Evolutionary conservation across 192 early-diverging fungal species (phyloP), one percentile per base, ranked within the genome.

Genomic region (Backusella tuberculispora): DNA sequence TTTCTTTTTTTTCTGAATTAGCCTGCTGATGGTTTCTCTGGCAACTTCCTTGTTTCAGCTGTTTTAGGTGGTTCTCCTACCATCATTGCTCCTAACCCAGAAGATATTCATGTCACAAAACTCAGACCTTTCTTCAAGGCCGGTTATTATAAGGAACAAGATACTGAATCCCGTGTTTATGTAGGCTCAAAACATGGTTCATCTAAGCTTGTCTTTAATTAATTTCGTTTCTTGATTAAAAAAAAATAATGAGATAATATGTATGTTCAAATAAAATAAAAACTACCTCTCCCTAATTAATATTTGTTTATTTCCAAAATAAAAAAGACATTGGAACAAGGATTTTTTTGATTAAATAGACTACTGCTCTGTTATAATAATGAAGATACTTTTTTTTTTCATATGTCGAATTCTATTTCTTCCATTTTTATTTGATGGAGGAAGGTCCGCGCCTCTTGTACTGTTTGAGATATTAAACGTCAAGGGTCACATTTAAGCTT

Each of bases 51-150:
- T 42, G 63, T 75, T 29, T 42, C 60, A 43, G 17, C 66, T 38
- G 1, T 71, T 2, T 46, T 65, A 24, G 60, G 69, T 45, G 60
- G 44, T 17, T 42, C 41, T 17, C 68, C 73, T 24, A 71, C 34
- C 9, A 50, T 79, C 47, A 21, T 26, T 29, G 78, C 78, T 41
- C 73, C 78, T n/a, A 44, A 79, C n/a, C 78, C 74, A 13, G 74
- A 67, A 34, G 78, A 79, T 53, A 43, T 75, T 53, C 78, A 79
- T 75, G 60, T 79, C 21, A 75, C 73, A 40, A 75, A 75, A 63
- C 14, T 70, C 15, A 79, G 78, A 72, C 73, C 66, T 26, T 66
- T 40, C 46, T 43, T 56, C 40, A 75, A 75, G 69, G 38, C 42
- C 19, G 78, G 78, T 66, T 79, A 75, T 64, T 79, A 72, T 29